phyloP scores from a whole-genome alignment of 1,284 basidiomycete species.

The Trametes pubescens region DNA sequence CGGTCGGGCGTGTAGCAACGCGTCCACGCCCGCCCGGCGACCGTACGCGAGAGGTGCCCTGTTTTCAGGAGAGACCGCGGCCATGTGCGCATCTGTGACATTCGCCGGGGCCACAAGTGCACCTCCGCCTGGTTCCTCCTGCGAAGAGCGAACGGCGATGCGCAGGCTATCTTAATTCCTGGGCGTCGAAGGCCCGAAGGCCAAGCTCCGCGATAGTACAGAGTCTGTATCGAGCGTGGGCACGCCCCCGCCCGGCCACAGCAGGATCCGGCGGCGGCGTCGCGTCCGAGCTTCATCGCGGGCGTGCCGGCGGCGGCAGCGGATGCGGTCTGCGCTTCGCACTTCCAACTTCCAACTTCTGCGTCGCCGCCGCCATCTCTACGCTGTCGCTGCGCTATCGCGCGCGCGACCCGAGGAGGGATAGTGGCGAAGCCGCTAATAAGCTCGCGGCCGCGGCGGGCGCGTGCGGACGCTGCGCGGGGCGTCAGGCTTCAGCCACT shows the following conservation, averaged over 20 bases:
- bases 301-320: conserved; percentile 6
- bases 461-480: background rate
- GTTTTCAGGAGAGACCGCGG: background rate
- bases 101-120: background rate
- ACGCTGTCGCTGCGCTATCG: background rate
- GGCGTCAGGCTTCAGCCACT: background rate
- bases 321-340: background rate
- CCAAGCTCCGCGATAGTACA: conserved; percentile 6
- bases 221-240: too few relatives aligned
- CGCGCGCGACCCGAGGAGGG: background rate
- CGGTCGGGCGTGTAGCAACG: background rate
- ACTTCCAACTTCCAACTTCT: background rate
- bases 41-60: conserved; percentile 5
- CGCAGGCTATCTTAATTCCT: background rate
- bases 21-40: background rate
- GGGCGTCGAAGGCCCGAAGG: background rate
- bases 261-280: conserved; percentile 2
- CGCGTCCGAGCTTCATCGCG: background rate
- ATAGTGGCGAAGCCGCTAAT: background rate
- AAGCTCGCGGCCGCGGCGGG: conserved; percentile 4
- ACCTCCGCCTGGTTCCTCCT: background rate
- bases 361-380: background rate
- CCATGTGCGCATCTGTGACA: background rate
- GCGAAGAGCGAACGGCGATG: too few relatives aligned
- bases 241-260: background rate